These are phyloP conservation scores for Daldinia vernicosa DNA, from an alignment of 495 filamentous ascomycete species.

Conservation along the genomic window DNA sequence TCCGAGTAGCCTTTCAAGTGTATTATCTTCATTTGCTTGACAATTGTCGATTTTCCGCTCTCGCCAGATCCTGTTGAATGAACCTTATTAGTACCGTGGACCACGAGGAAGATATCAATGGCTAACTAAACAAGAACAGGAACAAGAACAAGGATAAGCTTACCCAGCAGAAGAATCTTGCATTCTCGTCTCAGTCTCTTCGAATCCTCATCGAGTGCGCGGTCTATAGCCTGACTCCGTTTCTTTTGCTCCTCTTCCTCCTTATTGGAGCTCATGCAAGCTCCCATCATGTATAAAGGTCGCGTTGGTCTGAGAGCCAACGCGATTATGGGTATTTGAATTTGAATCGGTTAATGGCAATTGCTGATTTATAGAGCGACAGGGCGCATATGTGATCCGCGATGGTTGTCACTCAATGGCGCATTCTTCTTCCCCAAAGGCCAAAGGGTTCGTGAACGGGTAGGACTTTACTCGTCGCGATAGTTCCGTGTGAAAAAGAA, in stretches of 20 bases:
- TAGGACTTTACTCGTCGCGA: neutral
- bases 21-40: constrained; percentile 99
- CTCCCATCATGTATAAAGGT: constrained; percentile 73
- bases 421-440: constrained; percentile 23
- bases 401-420: constrained; percentile 16
- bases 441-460: neutral
- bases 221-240: constrained; percentile 91
- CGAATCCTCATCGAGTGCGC: constrained; percentile 90
- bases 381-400: neutral
- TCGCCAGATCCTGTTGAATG: constrained; percentile 83
- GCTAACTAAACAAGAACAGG: no score
- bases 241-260: constrained; percentile 92
- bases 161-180: constrained; percentile 96
- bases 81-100: constrained; percentile 16
- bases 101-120: neutral
- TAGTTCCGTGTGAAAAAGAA: neutral
- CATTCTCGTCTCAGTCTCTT: constrained; percentile 91
- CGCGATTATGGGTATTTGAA: neutral
- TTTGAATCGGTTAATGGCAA: neutral
- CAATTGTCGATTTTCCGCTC: constrained; percentile 98
- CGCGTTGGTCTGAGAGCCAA: constrained; percentile 17
- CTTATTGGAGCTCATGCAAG: constrained; percentile 83
- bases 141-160: constrained; percentile 44
- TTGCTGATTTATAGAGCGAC: neutral
- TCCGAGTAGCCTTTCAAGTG: constrained; percentile 95